phyloP scores from a whole-genome alignment of 805 yeast species.

The Candida hispaniensis region DNA sequence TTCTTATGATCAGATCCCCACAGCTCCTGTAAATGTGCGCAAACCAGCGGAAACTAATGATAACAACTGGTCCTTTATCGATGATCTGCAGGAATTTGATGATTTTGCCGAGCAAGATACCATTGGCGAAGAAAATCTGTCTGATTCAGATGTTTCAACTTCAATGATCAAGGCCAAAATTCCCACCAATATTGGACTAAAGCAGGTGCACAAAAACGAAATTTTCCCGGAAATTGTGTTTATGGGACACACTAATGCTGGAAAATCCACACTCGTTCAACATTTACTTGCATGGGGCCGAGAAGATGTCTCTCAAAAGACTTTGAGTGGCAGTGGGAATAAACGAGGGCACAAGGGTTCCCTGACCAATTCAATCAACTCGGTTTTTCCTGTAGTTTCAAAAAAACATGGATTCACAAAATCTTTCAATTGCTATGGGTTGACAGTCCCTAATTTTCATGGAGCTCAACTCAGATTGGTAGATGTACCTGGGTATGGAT shows the following conservation, averaged over 20 bases:
- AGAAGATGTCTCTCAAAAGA: conserved; percentile 32
- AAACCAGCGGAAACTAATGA: conserved; percentile 7
- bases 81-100: conserved; percentile 2
- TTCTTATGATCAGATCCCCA: conserved; percentile 12
- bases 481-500: conserved; percentile 90
- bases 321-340: conserved; percentile 30
- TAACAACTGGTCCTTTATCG: conserved; percentile 14
- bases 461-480: conserved; percentile 54
- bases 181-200: conserved; percentile 8
- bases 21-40: conserved; percentile 7
- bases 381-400: conserved; percentile 36
- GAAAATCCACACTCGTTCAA: conserved; percentile 62
- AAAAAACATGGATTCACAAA: conserved; percentile 45
- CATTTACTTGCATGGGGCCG: conserved; percentile 15
- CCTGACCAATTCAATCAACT: conserved; percentile 22
- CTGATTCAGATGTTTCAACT: not conserved
- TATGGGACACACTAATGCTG: conserved; percentile 76
- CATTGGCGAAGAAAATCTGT: conserved; percentile 2
- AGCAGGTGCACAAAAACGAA: conserved; percentile 14
- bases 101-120: conserved; percentile 6
- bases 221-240: conserved; percentile 63
- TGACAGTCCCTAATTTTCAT: conserved; percentile 31
- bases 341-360: conserved; percentile 18
- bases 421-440: conserved; percentile 54
- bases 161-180: conserved; percentile 14